Conservation (phyloP, 495 filamentous ascomycete species). For the Recurvomyces mirabilis region DNA sequence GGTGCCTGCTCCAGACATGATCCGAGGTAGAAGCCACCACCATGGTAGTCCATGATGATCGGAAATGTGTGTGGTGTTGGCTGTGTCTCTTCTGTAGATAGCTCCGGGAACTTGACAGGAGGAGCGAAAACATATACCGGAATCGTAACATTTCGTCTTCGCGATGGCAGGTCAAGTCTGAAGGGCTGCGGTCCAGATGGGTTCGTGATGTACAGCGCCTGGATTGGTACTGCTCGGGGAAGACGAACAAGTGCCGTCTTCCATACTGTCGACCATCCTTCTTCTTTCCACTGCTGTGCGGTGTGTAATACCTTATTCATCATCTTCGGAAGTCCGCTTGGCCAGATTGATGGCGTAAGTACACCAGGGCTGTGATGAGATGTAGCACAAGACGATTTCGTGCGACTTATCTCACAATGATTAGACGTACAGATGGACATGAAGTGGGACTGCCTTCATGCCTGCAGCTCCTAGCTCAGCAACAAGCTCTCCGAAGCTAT, state of each 20-base stretch:
- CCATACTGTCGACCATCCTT: conserved; percentile 11
- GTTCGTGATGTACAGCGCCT: conserved; percentile 9
- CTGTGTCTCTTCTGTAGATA: neutral
- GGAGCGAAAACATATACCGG: conserved; percentile 15
- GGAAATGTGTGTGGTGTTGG: conserved; percentile 14
- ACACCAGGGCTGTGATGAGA: too few relatives aligned
- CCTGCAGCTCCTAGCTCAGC: too few relatives aligned
- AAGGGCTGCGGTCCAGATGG: conserved; percentile 11
- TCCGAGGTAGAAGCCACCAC: conserved; percentile 21
- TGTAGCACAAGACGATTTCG: too few relatives aligned
- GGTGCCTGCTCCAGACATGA: conserved; percentile 16
- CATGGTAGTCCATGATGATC: conserved; percentile 19
- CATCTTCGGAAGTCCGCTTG: too few relatives aligned
- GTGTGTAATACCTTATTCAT: conserved; percentile 7
- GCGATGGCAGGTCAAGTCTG: conserved; percentile 12
- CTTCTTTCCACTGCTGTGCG: neutral
- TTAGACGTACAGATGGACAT: too few relatives aligned
- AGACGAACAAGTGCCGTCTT: conserved; percentile 14
- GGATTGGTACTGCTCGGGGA: conserved; percentile 10
- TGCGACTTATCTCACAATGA: too few relatives aligned
- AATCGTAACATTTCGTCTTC: conserved; percentile 7
- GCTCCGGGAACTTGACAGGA: conserved; percentile 10
- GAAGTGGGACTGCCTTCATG: too few relatives aligned
- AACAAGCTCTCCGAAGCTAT: too few relatives aligned
- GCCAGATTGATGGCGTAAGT: too few relatives aligned